Conservation (phyloP, 306 rosid species). For the Cucumis hystrix region DNA sequence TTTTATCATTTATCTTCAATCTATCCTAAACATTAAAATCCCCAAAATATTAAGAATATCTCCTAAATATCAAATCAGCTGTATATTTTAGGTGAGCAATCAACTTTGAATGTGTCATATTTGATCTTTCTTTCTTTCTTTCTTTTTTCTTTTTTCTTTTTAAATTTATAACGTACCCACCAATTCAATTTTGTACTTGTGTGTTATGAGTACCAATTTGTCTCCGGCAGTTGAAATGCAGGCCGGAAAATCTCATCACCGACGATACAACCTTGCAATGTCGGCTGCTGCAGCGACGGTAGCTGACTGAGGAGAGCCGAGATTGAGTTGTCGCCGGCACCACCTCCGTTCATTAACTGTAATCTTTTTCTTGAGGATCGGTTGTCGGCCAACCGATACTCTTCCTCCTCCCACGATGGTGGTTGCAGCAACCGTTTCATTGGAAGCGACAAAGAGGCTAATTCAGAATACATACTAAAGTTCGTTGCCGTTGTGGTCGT, state of each 20-base stretch:
- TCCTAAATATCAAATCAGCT: not conserved
- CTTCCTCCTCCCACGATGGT: slow-evolving; percentile 43
- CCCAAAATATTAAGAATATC: not conserved
- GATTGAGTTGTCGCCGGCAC: slow-evolving; percentile 9
- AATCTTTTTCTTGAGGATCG: slow-evolving; percentile 30
- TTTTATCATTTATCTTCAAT: not conserved
- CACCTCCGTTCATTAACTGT: slow-evolving; percentile 24
- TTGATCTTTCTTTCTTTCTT: not conserved
- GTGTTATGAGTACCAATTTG: slow-evolving; percentile 59
- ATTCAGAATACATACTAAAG: not conserved
- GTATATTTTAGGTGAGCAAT: slow-evolving; percentile 4
- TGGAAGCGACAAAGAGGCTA: slow-evolving; percentile 16
- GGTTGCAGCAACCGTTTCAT: slow-evolving; percentile 37
- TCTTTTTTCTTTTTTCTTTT: not conserved
- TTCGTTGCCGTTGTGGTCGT: not conserved
- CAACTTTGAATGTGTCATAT: slow-evolving; percentile 1
- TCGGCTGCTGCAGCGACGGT: slow-evolving; percentile 30
- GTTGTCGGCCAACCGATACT: slow-evolving; percentile 7
- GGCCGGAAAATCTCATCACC: slow-evolving; percentile 26
- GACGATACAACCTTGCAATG: slow-evolving; percentile 25
- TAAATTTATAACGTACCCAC: not conserved
- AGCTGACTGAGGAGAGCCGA: slow-evolving; percentile 58
- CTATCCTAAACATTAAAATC: not conserved
- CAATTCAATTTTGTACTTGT: not conserved
- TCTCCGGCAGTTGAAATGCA: slow-evolving; percentile 39